These are phyloP conservation scores for Withania somnifera DNA, from an alignment of 305 asterid genomes.

Conservation along the genomic window DNA sequence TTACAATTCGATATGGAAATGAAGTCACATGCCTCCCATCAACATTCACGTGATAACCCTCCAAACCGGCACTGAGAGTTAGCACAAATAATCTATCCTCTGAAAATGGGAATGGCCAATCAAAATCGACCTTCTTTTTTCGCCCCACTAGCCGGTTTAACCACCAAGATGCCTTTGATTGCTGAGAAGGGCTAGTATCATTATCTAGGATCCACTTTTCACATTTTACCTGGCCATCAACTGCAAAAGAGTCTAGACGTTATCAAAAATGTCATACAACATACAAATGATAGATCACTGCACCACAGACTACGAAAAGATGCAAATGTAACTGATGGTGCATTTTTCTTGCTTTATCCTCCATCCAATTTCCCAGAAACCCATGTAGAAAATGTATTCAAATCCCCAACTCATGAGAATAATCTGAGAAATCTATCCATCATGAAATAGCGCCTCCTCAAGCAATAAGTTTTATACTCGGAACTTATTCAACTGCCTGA, in stretches of 20 bases:
- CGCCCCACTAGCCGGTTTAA: slow-evolving; percentile 26
- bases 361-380: background rate
- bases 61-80: slow-evolving; percentile 77
- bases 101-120: slow-evolving; percentile 49
- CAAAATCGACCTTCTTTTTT: slow-evolving; percentile 19
- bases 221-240: slow-evolving; percentile 31
- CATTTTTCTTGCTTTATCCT: background rate
- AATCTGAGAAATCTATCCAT: background rate
- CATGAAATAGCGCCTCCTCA: background rate
- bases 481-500: background rate
- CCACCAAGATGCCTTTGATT: slow-evolving; percentile 45
- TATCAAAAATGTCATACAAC: background rate
- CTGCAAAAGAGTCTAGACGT: slow-evolving; percentile 8
- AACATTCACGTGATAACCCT: slow-evolving; percentile 63
- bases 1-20: slow-evolving; percentile 70
- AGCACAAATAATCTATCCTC: slow-evolving; percentile 63
- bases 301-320: background rate
- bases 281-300: background rate
- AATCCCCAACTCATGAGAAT: background rate
- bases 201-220: slow-evolving; percentile 32
- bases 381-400: background rate
- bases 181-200: slow-evolving; percentile 30
- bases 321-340: background rate
- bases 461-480: background rate
- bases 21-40: slow-evolving; percentile 82